phyloP scores from a whole-genome alignment of 2,329 filamentous ascomycete species.

The Alternaria longipes region DNA sequence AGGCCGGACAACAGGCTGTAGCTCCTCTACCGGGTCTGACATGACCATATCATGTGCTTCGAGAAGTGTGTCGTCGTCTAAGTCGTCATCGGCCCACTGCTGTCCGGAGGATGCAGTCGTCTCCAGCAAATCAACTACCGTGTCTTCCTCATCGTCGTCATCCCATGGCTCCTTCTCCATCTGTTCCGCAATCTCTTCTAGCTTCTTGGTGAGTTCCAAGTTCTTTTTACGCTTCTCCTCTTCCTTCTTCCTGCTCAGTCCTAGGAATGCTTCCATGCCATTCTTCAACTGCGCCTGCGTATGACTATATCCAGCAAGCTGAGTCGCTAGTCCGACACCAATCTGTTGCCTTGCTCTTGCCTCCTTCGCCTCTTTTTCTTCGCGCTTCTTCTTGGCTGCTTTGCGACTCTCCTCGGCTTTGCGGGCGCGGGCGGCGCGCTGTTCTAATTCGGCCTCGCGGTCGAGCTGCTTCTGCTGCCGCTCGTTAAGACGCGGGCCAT shows the following conservation, averaged over 20 bases:
- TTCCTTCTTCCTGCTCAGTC: constrained; percentile 36
- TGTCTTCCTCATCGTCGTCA: constrained; percentile 29
- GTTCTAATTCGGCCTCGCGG: constrained; percentile 42
- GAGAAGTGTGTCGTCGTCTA: constrained; percentile 47
- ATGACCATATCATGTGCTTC: constrained; percentile 39
- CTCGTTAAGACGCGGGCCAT: constrained; percentile 37
- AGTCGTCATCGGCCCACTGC: constrained; percentile 39
- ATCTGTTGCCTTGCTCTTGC: constrained; percentile 35
- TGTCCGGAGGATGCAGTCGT: constrained; percentile 18
- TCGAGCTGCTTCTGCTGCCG: constrained; percentile 43
- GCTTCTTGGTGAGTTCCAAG: constrained; percentile 27
- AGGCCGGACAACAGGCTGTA: not conserved
- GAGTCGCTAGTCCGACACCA: constrained; percentile 51
- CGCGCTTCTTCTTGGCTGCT: constrained; percentile 41
- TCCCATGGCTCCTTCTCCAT: constrained; percentile 48
- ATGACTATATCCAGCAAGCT: constrained; percentile 51
- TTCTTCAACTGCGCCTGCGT: constrained; percentile 50
- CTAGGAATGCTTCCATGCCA: constrained; percentile 51
- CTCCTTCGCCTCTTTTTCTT: constrained; percentile 46
- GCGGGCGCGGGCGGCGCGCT: constrained; percentile 44
- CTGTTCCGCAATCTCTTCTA: constrained; percentile 33
- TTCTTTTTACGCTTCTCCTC: constrained; percentile 32
- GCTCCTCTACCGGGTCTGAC: constrained; percentile 36
- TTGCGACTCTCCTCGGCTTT: constrained; percentile 45
- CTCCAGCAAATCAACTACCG: constrained; percentile 24